Evolutionary conservation across 2,329 filamentous ascomycete species (phyloP), one percentile per base, ranked within the genome.

Genomic region (Xylaria arbuscula): DNA sequence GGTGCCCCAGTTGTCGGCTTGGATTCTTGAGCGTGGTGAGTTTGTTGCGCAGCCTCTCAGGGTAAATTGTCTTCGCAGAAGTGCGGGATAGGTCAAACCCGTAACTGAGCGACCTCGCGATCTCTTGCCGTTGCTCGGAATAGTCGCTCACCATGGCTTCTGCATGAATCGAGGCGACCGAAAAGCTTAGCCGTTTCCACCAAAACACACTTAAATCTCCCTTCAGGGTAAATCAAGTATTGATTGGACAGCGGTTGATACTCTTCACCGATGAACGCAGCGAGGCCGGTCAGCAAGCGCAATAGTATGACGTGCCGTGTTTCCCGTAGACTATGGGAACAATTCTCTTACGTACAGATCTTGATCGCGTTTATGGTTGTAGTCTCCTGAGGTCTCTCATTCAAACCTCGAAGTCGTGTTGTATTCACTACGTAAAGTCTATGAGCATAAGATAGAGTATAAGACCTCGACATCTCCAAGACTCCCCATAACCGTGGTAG

Each of bases 121-220:
- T 67, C 59, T 64, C 47, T 48, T 67, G 36, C 60, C 54, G 4
- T 64, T 8, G 1, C 36, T 34, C 42, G 40, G 17, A 7, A 15
- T 10, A 19, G 19, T 10, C 24, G 4, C 15, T 22, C 8, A n/a
- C 32, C 7, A 38, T 51, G 13, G 13, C 28, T 11, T 32, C 47
- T 22, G n/a, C 28, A 17, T n/a, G 13, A 50, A 45, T 22, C 56
- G 2, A n/a, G 36, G n/a, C 7, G 9, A 45, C n/a, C 24, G 13
- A 34, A 32, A 9, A 3, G 3, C 32, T 34, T 22, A 22, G 34
- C 11, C 19, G n/a, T 53, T 19, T 9, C 48, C 38, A 38, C 10
- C 2, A 9, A 36, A 24, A 10, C 13, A 54, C n/a, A 34, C 15
- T n/a, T 10, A 22, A 15, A 10, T 34, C 19, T 2, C 10, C 22